Evolutionary conservation across 2,329 filamentous ascomycete species (phyloP).

Genomic region (Talaromyces sp.): DNA sequence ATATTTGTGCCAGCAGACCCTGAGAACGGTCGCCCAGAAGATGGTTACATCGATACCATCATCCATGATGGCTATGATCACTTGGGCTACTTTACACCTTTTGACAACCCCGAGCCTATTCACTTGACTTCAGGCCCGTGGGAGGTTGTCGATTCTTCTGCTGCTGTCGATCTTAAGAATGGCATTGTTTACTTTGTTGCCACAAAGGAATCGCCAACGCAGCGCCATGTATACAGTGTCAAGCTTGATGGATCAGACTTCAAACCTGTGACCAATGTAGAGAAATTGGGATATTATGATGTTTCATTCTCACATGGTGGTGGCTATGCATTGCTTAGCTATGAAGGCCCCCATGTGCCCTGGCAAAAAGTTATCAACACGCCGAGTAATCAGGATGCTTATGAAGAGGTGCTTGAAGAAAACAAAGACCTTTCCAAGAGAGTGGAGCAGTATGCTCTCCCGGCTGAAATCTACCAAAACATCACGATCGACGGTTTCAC

Average conservation of each 20-base stretch:
- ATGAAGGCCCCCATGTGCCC: conserved; percentile 78
- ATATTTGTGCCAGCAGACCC: conserved; percentile 81
- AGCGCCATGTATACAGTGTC: conserved; percentile 88
- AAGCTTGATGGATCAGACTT: conserved; percentile 73
- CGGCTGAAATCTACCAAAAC: conserved; percentile 74
- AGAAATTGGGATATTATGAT: conserved; percentile 69
- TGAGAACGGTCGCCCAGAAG: conserved; percentile 65
- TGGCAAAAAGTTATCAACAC: conserved; percentile 89
- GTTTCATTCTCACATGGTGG: conserved; percentile 79
- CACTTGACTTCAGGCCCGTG: conserved; percentile 84
- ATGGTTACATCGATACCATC: conserved; percentile 90
- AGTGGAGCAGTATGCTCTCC: conserved; percentile 72
- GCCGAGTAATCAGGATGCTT: conserved; percentile 56
- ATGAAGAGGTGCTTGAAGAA: conserved; percentile 69
- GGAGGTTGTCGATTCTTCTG: conserved; percentile 85
- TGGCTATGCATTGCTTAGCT: conserved; percentile 77
- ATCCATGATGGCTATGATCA: conserved; percentile 85
- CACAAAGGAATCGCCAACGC: conserved; percentile 79
- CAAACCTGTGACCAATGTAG: conserved; percentile 66
- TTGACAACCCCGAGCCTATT: conserved; percentile 75
- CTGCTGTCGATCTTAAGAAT: conserved; percentile 74
- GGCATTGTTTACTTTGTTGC: conserved; percentile 88
- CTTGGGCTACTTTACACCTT: conserved; percentile 83
- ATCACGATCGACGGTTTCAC: conserved; percentile 76
- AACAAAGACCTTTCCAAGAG: conserved; percentile 66